These are phyloP conservation scores for Sphagnum magellanicum DNA, from an alignment of 228 moss, liverwort and hornwort species.

Conservation along the genomic window DNA sequence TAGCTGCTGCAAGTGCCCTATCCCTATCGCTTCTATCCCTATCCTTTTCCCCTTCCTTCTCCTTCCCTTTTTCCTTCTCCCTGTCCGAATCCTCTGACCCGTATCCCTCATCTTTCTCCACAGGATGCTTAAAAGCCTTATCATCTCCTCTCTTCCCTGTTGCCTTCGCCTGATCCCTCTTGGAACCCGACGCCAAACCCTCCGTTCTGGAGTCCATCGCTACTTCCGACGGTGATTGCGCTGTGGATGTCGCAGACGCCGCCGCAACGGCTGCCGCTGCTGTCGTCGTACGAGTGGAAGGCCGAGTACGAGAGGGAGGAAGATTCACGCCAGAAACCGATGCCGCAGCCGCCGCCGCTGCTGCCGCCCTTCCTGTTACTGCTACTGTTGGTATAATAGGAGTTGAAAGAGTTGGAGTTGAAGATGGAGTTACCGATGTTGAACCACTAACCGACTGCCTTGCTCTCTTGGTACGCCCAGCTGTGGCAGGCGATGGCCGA, in stretches of 20 bases:
- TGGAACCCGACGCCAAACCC: conserved; percentile 73
- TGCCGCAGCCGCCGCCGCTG: conserved; percentile 15
- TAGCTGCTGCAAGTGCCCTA: conserved; percentile 34
- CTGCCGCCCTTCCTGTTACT: conserved; percentile 20
- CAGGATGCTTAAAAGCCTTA: conserved; percentile 25
- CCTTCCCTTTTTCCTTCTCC: conserved; percentile 87
- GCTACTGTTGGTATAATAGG: conserved; percentile 76
- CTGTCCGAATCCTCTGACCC: conserved; percentile 58
- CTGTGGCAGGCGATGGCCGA: conserved; percentile 99
- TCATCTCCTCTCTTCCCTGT: conserved; percentile 43
- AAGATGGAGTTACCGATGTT: conserved; percentile 14
- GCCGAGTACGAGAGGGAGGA: conserved; percentile 75
- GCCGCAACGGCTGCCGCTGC: conserved; percentile 26
- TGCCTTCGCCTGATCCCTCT: conserved; percentile 55
- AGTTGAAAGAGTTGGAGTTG: conserved; percentile 68
- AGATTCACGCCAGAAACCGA: conserved; percentile 17
- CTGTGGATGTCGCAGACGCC: conserved; percentile 21
- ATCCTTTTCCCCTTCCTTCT: conserved; percentile 77
- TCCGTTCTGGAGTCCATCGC: conserved; percentile 79
- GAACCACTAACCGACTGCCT: conserved; percentile 31
- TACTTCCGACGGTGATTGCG: conserved; percentile 11
- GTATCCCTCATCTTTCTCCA: conserved; percentile 49
- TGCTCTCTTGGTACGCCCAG: conserved; percentile 74
- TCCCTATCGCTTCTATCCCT: conserved; percentile 57
- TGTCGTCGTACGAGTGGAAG: conserved; percentile 71